Conservation (phyloP, 768 basidiomycete species). For the Lentinula sp. region DNA sequence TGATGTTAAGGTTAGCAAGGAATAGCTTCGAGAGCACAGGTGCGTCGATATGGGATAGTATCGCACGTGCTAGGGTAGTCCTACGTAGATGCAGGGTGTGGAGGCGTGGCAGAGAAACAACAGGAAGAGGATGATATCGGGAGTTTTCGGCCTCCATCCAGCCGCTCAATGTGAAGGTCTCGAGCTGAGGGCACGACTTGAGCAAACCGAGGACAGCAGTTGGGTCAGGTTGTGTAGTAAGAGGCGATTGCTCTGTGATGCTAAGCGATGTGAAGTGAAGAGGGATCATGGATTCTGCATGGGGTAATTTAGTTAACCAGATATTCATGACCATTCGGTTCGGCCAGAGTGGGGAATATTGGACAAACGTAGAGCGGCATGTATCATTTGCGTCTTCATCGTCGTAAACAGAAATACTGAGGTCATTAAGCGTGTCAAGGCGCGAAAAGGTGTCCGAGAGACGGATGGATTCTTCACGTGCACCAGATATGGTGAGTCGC, state of each 20-base stretch:
- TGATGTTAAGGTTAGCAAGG: slow-evolving; percentile 65
- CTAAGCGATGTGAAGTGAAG: slow-evolving; percentile 52
- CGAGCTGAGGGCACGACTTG: slow-evolving; percentile 51
- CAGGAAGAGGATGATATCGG: slow-evolving; percentile 23
- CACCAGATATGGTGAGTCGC: slow-evolving; percentile 37
- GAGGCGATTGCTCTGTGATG: slow-evolving; percentile 42
- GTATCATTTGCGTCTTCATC: slow-evolving; percentile 29
- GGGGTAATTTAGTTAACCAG: slow-evolving; percentile 44
- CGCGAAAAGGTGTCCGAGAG: slow-evolving; percentile 20
- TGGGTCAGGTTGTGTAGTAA: slow-evolving; percentile 30
- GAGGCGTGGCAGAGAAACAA: slow-evolving; percentile 53
- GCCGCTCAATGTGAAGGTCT: slow-evolving; percentile 52
- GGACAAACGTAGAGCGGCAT: slow-evolving; percentile 24
- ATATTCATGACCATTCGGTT: slow-evolving; percentile 39
- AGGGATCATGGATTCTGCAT: slow-evolving; percentile 32
- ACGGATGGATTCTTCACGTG: slow-evolving; percentile 28
- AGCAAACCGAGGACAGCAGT: slow-evolving; percentile 58
- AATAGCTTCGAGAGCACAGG: slow-evolving; percentile 56
- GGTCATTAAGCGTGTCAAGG: slow-evolving; percentile 12
- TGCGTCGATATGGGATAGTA: slow-evolving; percentile 59
- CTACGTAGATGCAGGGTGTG: slow-evolving; percentile 49
- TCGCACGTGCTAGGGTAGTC: slow-evolving; percentile 56
- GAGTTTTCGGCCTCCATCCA: slow-evolving; percentile 40
- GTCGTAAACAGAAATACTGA: slow-evolving; percentile 3
- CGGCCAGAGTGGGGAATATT: slow-evolving; percentile 21